Percentiles rank a stretch among this genome's conserved stretches.
phyloP scores from a whole-genome alignment of 805 yeast genomes.

The Kodamaea kaohsiungensis region DNA sequence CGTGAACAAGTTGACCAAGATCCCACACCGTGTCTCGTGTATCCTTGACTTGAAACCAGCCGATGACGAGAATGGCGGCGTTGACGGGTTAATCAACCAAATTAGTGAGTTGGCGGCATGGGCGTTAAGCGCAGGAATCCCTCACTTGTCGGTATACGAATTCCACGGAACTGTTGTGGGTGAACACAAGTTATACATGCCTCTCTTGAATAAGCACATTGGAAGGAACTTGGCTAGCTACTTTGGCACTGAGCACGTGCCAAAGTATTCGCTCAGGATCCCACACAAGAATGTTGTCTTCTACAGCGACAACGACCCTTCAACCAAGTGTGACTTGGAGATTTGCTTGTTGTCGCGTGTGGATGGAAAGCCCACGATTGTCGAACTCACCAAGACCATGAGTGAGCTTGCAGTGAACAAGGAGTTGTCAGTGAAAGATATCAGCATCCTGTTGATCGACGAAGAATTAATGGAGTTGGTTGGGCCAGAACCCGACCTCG shows the following conservation, averaged over 20 bases:
- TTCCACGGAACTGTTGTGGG: slow-evolving; percentile 65
- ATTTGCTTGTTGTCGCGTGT: slow-evolving; percentile 66
- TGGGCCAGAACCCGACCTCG: slow-evolving; percentile 90
- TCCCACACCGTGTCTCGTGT: slow-evolving; percentile 76
- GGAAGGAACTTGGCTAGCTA: slow-evolving; percentile 62
- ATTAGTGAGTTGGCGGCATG: slow-evolving; percentile 80
- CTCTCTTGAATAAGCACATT: slow-evolving; percentile 58
- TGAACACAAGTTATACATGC: slow-evolving; percentile 29
- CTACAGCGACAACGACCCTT: slow-evolving; percentile 38
- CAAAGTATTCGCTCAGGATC: slow-evolving; percentile 58
- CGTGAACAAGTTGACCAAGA: slow-evolving; percentile 66
- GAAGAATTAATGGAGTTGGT: slow-evolving; percentile 71
- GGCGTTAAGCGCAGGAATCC: slow-evolving; percentile 88
- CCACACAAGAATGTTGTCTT: slow-evolving; percentile 64
- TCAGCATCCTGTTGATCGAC: slow-evolving; percentile 75
- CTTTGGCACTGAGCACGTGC: slow-evolving; percentile 71
- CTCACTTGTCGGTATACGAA: slow-evolving; percentile 73
- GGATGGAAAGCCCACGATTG: slow-evolving; percentile 90
- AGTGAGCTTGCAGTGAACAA: slow-evolving; percentile 67
- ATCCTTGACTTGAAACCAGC: slow-evolving; percentile 73
- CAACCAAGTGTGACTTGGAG: slow-evolving; percentile 51
- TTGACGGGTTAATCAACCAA: slow-evolving; percentile 76
- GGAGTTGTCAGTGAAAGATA: slow-evolving; percentile 63
- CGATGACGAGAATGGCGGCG: slow-evolving; percentile 87
- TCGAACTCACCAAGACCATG: slow-evolving; percentile 83